Percentiles rank a stretch among this genome's conserved stretches.
Conservation (phyloP, 1,139 yeast species). For the Yamadazyma songkhlaensis region DNA sequence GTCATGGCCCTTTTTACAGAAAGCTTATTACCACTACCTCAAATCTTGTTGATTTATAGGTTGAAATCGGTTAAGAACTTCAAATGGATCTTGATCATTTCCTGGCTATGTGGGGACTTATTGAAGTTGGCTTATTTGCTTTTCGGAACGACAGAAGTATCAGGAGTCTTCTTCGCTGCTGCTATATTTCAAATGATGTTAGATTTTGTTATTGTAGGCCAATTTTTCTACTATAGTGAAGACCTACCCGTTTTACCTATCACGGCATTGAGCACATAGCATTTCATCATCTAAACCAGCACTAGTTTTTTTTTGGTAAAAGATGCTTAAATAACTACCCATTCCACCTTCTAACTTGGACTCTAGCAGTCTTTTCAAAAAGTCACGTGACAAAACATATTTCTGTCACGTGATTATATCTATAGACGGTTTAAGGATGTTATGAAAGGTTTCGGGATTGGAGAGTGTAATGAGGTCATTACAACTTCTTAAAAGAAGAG, state of each 20-base stretch:
- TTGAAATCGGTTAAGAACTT: slow-evolving; percentile 74
- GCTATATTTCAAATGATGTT: slow-evolving; percentile 79
- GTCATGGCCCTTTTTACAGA: slow-evolving; percentile 73
- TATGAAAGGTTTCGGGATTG: too few species aligned
- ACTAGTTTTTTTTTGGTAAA: too few species aligned
- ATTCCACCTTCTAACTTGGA: too few species aligned
- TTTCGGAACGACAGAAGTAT: slow-evolving; percentile 69
- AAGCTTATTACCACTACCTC: slow-evolving; percentile 84
- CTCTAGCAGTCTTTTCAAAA: too few species aligned
- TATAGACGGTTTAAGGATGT: too few species aligned
- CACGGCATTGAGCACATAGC: background rate
- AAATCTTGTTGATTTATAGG: slow-evolving; percentile 68
- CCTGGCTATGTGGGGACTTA: slow-evolving; percentile 89
- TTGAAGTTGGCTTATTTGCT: slow-evolving; percentile 71
- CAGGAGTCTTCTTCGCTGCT: slow-evolving; percentile 68
- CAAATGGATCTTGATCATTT: slow-evolving; percentile 66
- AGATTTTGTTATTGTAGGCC: slow-evolving; percentile 74
- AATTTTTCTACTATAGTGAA: slow-evolving; percentile 54
- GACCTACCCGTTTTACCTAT: background rate
- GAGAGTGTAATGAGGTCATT: too few species aligned
- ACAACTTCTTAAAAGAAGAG: too few species aligned
- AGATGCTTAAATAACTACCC: too few species aligned
- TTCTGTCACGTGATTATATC: too few species aligned
- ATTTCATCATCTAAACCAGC: too few species aligned
- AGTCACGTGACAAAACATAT: too few species aligned